Conservation (phyloP, 2,329 filamentous ascomycete species). For the Hymenotorrendiella dingleyae region DNA sequence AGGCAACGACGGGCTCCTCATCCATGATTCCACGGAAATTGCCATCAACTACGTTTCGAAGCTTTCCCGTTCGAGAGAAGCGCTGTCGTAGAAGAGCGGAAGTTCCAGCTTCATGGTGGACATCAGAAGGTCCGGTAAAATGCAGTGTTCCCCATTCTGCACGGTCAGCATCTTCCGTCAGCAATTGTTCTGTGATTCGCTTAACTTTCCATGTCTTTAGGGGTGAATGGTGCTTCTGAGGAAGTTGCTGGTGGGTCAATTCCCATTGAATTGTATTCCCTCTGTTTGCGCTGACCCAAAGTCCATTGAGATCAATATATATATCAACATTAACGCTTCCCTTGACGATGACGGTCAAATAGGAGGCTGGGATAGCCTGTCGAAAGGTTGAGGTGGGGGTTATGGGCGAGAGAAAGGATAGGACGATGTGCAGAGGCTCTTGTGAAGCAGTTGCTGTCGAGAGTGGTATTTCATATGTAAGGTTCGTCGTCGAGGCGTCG, state of each 20-base stretch:
- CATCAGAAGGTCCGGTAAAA: constrained; percentile 65
- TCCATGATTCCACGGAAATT: constrained; percentile 66
- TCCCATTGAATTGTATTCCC: constrained; percentile 67
- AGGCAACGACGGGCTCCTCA: constrained; percentile 77
- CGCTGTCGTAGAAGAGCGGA: constrained; percentile 58
- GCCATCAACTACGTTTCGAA: constrained; percentile 63
- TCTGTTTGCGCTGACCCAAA: constrained; percentile 76
- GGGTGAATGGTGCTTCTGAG: constrained; percentile 29
- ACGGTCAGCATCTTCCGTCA: constrained; percentile 68
- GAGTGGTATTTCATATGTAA: constrained; percentile 55
- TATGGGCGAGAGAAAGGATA: constrained; percentile 47
- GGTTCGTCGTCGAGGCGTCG: constrained; percentile 65
- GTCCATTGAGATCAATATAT: constrained; percentile 65
- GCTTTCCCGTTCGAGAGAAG: constrained; percentile 61
- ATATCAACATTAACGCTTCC: constrained; percentile 59
- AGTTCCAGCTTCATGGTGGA: constrained; percentile 64
- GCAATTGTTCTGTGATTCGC: constrained; percentile 56
- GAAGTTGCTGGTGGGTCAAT: constrained; percentile 41
- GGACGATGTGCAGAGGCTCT: constrained; percentile 45
- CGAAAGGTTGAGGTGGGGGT: constrained; percentile 28
- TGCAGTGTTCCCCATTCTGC: constrained; percentile 80
- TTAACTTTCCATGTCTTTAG: constrained; percentile 64
- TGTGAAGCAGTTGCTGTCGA: constrained; percentile 31
- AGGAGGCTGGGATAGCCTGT: constrained; percentile 59
- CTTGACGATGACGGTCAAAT: constrained; percentile 64